These are phyloP conservation scores for Bryum argenteum DNA, from an alignment of 225 moss, liverwort and hornwort species.

Conservation along the genomic window DNA sequence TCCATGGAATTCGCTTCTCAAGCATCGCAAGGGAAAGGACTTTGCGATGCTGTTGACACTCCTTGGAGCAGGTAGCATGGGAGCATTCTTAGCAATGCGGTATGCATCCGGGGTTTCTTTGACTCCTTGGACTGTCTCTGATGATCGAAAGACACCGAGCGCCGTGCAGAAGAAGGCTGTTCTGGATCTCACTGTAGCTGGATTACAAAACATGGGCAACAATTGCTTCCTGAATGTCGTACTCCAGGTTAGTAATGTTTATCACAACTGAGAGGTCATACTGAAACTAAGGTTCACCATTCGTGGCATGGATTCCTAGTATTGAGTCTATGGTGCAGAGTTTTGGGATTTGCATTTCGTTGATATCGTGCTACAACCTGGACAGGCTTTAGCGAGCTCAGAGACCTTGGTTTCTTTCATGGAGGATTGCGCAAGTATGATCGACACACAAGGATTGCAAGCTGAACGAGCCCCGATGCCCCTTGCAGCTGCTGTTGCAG, in stretches of 20 bases:
- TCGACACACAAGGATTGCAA: constrained; percentile 49
- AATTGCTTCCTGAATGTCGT: constrained; percentile 93
- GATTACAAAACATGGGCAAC: constrained; percentile 85
- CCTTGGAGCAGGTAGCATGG: constrained; percentile 70
- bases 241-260: constrained; percentile 66
- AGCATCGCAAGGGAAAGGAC: constrained; percentile 44
- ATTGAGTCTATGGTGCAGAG: neutral
- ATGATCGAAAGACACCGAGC: constrained; percentile 20
- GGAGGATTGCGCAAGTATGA: constrained; percentile 64
- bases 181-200: constrained; percentile 68
- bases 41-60: constrained; percentile 56
- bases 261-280: constrained; percentile 2
- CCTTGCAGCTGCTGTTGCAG: constrained; percentile 75
- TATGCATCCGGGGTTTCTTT: constrained; percentile 46
- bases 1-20: constrained; percentile 56
- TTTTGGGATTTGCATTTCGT: constrained; percentile 28
- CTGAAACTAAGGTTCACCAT: constrained; percentile 8
- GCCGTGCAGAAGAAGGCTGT: constrained; percentile 29
- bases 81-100: constrained; percentile 59
- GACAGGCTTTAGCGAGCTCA: constrained; percentile 90
- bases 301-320: constrained; percentile 13
- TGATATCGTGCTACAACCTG: constrained; percentile 34
- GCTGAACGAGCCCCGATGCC: constrained; percentile 68
- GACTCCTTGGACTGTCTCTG: constrained; percentile 42
- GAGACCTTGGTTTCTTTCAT: constrained; percentile 73